Evolutionary conservation across 176 grass and related monocot genomes (phyloP), one percentile per base, ranked within the genome.

Genomic region (Oryza nivara): DNA sequence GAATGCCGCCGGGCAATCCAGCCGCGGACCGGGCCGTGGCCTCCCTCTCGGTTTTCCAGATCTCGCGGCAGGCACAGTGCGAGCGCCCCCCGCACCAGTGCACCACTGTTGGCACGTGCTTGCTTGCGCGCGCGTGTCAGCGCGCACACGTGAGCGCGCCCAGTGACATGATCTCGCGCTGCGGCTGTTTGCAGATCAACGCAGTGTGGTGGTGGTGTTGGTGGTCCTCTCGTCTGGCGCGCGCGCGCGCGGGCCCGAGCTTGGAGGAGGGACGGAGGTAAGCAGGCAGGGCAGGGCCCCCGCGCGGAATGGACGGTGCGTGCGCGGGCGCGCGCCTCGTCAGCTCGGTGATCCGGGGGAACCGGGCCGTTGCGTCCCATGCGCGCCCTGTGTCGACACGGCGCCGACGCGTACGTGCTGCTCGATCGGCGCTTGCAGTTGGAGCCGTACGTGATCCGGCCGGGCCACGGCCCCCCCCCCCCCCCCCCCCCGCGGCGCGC

Each of bases 91-190:
- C 75, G 40, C 5, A 0, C 40, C 9, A 34, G 30, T 32, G 30
- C 30, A 32, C 30, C 5, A 92, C 90, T 89, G 90, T 76, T 72
- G 82, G 70, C 83, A 92, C 90, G 84, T 89, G 90, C 84, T 9
- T 7, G 52, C 16, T 1, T 0, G 16, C 51, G 51, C 51, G 63
- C 30, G 67, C 65, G 67, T 65, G 79, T 79, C 36, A 60, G 17
- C 19, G 83, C 46, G 73, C 84, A 67, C 90, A 86, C 87, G 83
- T 85, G 83, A 83, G 54, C 22, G 14, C 28, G 4, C 41, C 74
- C 49, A 56, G 47, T 14, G 47, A 49, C 3, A 14, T 14, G 47
- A 49, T 49, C 47, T 49, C 13, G 47, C 51, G 47, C 51, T 56
- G 16, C 15, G 51, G 16, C 1, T 16, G 51, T 58, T 58, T 58